Percentiles rank a stretch among this genome's conserved stretches.
Conservation (phyloP, 2,329 filamentous ascomycete species). For the Colletotrichum eremochloae region DNA sequence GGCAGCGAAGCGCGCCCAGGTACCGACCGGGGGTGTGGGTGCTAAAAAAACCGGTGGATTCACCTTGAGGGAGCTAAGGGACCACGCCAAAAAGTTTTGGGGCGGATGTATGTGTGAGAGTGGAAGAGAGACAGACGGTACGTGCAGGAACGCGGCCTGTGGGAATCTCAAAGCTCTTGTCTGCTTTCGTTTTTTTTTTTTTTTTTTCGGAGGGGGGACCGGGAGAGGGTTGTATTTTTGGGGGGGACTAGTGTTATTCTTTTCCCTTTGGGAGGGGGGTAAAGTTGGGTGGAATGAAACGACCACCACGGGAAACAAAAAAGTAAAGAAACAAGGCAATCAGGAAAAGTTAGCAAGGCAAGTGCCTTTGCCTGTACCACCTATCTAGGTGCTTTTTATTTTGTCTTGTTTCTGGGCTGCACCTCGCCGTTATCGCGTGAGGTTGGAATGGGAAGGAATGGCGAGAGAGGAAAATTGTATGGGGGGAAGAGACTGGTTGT, state of each 20-base stretch:
- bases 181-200: not conserved
- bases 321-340: not conserved
- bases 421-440: conserved; percentile 33
- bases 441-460: conserved; percentile 25
- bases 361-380: conserved; percentile 22
- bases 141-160: conserved; percentile 35
- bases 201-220: not conserved
- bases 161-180: conserved; percentile 26
- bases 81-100: conserved; percentile 43
- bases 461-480: conserved; percentile 21
- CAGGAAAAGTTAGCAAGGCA: conserved; percentile 1
- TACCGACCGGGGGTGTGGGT: conserved; percentile 33
- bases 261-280: not conserved
- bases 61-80: conserved; percentile 40
- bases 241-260: conserved; percentile 1
- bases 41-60: conserved; percentile 33
- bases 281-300: not conserved
- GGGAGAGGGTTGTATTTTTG: conserved; percentile 9
- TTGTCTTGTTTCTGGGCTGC: conserved; percentile 3
- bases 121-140: conserved; percentile 13
- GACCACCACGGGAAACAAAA: not conserved
- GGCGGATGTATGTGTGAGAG: conserved; percentile 13
- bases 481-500: conserved; percentile 40
- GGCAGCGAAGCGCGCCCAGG: conserved; percentile 26
- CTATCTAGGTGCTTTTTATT: not conserved